Evolutionary conservation across 78 protist genomes (phyloP).

Genomic region (Dictyostelium discoideum): DNA sequence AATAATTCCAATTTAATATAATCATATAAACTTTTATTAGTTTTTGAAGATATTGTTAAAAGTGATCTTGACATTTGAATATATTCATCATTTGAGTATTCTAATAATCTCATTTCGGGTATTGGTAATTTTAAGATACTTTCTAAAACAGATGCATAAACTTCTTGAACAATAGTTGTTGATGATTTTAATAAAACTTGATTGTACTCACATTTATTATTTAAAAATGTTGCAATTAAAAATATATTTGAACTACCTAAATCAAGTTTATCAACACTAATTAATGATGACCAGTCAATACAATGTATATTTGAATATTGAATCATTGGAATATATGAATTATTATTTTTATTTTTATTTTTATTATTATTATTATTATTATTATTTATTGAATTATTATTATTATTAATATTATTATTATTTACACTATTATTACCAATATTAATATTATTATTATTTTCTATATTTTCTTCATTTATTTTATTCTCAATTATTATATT

Average conservation of each 20-base stretch:
- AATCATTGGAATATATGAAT: not conserved
- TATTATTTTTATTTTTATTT: not conserved
- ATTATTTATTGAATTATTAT: not conserved
- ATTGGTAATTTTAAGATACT: constrained; percentile 18
- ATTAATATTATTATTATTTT: too few species aligned
- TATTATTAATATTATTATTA: not conserved
- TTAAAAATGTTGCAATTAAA: not conserved
- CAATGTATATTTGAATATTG: constrained; percentile 18
- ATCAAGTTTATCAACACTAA: not conserved
- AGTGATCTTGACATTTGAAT: constrained; percentile 23
- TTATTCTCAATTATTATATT: not conserved
- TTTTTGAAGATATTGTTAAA: not conserved
- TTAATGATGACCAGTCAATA: constrained; percentile 3
- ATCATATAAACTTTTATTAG: not conserved
- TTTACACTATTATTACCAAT: too few species aligned
- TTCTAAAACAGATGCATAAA: constrained; percentile 35
- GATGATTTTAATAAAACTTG: constrained; percentile 32
- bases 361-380: not conserved
- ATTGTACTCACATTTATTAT: not conserved
- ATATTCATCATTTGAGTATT: constrained; percentile 20
- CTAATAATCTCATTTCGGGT: constrained; percentile 33
- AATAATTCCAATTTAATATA: constrained; percentile 30
- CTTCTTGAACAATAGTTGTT: constrained; percentile 11
- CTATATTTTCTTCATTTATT: too few species aligned
- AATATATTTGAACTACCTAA: not conserved